Percentiles rank a stretch among this genome's conserved stretches.
Evolutionary conservation across 768 basidiomycete species (phyloP).

Genomic region (Lentinula detonsa): DNA sequence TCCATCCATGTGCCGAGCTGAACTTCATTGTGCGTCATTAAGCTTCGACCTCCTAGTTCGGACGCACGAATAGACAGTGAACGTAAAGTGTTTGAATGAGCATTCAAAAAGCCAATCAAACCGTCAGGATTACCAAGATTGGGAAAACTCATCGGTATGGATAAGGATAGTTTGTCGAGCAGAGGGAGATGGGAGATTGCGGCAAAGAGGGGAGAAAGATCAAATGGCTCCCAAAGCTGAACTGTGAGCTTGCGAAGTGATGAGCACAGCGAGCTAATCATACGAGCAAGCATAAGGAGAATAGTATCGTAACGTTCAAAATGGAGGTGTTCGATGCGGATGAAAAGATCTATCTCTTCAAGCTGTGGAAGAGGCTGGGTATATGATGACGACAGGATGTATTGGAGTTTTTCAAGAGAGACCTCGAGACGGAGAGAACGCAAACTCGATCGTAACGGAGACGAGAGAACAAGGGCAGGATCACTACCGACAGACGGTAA

Average conservation of each 20-base stretch:
- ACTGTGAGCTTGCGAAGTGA: slow-evolving; percentile 33
- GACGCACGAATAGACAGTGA: slow-evolving; percentile 35
- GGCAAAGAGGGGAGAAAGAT: slow-evolving; percentile 34
- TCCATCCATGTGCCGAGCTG: slow-evolving; percentile 6
- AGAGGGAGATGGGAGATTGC: slow-evolving; percentile 26
- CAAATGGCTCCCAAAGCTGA: slow-evolving; percentile 38
- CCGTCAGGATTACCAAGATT: slow-evolving; percentile 37
- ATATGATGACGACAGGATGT: not conserved
- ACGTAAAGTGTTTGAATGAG: slow-evolving; percentile 27
- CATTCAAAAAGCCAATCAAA: slow-evolving; percentile 28
- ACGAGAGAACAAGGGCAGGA: slow-evolving; percentile 14
- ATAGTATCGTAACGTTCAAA: slow-evolving; percentile 21
- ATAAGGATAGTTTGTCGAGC: slow-evolving; percentile 27
- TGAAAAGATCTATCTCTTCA: slow-evolving; percentile 35
- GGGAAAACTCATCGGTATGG: slow-evolving; percentile 30
- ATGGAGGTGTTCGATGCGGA: slow-evolving; percentile 30
- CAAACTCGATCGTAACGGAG: not conserved
- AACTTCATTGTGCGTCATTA: not conserved
- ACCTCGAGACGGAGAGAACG: slow-evolving; percentile 12
- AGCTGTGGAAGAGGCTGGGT: slow-evolving; percentile 13
- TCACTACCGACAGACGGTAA: slow-evolving; percentile 19
- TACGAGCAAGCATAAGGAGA: slow-evolving; percentile 31
- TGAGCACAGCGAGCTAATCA: slow-evolving; percentile 27
- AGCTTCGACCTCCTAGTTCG: slow-evolving; percentile 27
- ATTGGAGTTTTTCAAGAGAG: slow-evolving; percentile 11